These are phyloP conservation scores for Cordyceps militaris DNA, from an alignment of 2,329 filamentous ascomycete species.

Conservation along the genomic window DNA sequence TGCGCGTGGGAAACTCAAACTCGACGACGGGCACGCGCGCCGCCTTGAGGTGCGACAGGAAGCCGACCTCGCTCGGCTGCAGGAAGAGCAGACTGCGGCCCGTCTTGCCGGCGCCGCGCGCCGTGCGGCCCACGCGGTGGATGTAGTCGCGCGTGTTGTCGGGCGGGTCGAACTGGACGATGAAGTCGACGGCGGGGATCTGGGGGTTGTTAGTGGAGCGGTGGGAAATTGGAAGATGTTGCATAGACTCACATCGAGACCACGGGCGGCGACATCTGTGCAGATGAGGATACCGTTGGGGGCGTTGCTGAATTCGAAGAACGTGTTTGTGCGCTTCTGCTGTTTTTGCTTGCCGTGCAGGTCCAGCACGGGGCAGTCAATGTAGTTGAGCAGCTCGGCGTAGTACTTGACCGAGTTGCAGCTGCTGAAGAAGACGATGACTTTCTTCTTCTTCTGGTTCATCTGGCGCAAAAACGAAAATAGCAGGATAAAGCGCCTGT, in stretches of 20 bases:
- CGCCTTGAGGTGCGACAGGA: constrained; percentile 84
- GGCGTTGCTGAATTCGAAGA: constrained; percentile 83
- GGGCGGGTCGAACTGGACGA: constrained; percentile 90
- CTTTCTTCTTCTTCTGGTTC: constrained; percentile 82
- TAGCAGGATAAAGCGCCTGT: constrained; percentile 87
- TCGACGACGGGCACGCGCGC: constrained; percentile 90
- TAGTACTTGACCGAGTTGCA: constrained; percentile 96
- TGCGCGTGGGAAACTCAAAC: constrained; percentile 89
- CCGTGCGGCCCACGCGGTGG: constrained; percentile 92
- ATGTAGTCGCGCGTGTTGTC: constrained; percentile 90
- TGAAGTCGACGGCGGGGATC: constrained; percentile 94
- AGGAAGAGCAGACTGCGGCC: constrained; percentile 90
- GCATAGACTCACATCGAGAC: constrained; percentile 62
- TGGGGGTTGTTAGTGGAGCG: constrained; percentile 22
- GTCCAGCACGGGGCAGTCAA: constrained; percentile 82
- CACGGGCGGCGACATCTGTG: constrained; percentile 92
- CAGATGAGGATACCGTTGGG: constrained; percentile 84
- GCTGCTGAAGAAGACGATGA: constrained; percentile 92
- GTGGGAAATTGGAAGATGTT: too few species aligned
- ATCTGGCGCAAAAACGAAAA: constrained; percentile 86
- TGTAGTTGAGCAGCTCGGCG: constrained; percentile 92
- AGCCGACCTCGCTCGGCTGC: constrained; percentile 85
- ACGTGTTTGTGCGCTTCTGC: constrained; percentile 96
- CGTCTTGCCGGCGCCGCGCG: constrained; percentile 73
- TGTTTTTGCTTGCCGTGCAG: constrained; percentile 97